A percentile compares a stretch with the other conserved stretches of the same genome.
Evolutionary conservation across 768 basidiomycete genomes (phyloP).

Genomic region (Russula lepida): DNA sequence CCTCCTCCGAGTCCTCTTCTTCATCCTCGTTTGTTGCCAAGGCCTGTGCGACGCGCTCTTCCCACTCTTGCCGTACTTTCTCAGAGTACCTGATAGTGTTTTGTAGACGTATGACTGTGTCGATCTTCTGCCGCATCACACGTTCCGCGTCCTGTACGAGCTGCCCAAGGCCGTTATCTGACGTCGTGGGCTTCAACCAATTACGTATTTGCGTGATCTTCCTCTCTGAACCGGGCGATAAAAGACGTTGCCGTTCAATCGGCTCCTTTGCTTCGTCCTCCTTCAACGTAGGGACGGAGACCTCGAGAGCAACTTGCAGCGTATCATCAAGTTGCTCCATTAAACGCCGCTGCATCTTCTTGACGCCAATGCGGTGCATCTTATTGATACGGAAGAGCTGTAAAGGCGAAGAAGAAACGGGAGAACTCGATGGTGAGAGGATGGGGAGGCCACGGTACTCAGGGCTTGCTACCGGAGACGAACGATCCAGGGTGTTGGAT

Average conservation of each 20-base stretch:
- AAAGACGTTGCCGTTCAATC: constrained; percentile 83
- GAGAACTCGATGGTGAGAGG: constrained; percentile 63
- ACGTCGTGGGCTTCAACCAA: constrained; percentile 80
- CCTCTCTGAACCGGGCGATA: constrained; percentile 84
- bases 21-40: constrained; percentile 51
- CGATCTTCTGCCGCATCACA: constrained; percentile 87
- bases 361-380: constrained; percentile 72
- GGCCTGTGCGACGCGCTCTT: constrained; percentile 71
- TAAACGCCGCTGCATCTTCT: constrained; percentile 71
- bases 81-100: constrained; percentile 96
- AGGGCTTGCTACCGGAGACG: constrained; percentile 55
- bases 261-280: constrained; percentile 90
- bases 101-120: constrained; percentile 91
- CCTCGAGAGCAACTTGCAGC: constrained; percentile 65
- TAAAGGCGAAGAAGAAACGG: constrained; percentile 64
- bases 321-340: constrained; percentile 86
- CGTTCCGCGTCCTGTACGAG: constrained; percentile 84
- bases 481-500: constrained; percentile 57
- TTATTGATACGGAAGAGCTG: constrained; percentile 65
- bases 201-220: constrained; percentile 75
- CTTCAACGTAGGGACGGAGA: constrained; percentile 80
- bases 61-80: constrained; percentile 96
- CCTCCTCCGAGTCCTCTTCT: constrained; percentile 35
- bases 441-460: constrained; percentile 89
- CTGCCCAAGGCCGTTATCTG: constrained; percentile 76